Base-by-base conservation (phyloP, 164 flowering plant genomes). In the Santalum album region DNA sequence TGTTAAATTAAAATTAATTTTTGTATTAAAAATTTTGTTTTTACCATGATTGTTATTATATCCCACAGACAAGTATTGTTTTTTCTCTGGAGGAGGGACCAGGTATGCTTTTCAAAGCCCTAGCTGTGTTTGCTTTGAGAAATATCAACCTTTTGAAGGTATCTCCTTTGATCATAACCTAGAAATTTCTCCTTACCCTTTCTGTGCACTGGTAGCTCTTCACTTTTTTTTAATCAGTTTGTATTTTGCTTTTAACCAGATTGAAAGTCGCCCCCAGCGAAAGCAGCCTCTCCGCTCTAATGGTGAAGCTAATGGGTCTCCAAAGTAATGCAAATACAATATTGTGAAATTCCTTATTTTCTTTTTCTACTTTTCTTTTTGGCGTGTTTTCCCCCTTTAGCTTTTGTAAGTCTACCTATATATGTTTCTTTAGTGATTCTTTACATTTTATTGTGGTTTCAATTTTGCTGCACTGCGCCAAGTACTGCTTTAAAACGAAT, bases 21-120 rank as follows among this genome's bases (percentile, higher is more conserved):
- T 29, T 29, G 34, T 29, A 12, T 38, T 36, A 1, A 9, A 12
- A 55, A 50, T 54, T 21, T 23, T 21, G 22, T 47, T 55, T 39
- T 34, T 1, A 53, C 58, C 7, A 36, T 45, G 24, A n/a, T 22
- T 51, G 22, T 25, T 56, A 16, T 52, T 9, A 18, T 55, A 55
- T 24, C 36, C 61, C 38, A 25, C 73, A 91, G 98, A 88, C 98
- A 52, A 91, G 96, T 62, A 86, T 91, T 58, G 96, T 86, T 62
- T 91, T 91, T 72, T 79, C 95, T 34, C 67, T 91, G 34, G 95
- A 91, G 69, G 92, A 86, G 60, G 96, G 98, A 35, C 90, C 96
- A 43, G 98, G 98, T 39, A 65, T 75, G 55, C 92, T 91, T 58
- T 86, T 80, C 66, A 91, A 91, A 69, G 96, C 95, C 38, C 89